phyloP scores from a whole-genome alignment of 2,329 filamentous ascomycete species.

The Tolypocladium nubicola region DNA sequence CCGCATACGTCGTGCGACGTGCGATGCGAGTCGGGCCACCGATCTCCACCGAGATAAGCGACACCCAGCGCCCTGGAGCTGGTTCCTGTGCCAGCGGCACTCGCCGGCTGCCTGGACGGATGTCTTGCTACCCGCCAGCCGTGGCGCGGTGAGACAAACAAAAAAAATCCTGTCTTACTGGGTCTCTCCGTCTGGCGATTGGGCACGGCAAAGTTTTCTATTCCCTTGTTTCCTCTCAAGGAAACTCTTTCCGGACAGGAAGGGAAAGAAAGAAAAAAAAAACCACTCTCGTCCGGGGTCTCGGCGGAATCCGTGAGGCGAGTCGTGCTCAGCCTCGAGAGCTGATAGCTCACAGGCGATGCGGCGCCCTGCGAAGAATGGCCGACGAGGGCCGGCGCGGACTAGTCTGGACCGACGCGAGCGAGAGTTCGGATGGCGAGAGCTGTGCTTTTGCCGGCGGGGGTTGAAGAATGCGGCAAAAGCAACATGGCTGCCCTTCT shows the following conservation, averaged over 20 bases:
- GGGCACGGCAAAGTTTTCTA: not conserved
- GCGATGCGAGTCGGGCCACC: not conserved
- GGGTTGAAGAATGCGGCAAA: not conserved
- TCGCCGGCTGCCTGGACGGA: not conserved
- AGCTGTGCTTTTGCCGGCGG: not conserved
- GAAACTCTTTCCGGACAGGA: not conserved
- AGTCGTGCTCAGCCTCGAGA: not conserved
- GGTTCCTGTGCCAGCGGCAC: not conserved
- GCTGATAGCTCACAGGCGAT: not conserved
- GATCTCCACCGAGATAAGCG: not conserved
- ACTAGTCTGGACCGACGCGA: not conserved
- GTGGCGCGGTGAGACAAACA: not conserved
- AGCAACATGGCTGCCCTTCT: not conserved
- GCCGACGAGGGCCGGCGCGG: not conserved
- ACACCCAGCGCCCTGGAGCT: not conserved
- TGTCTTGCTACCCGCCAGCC: not conserved
- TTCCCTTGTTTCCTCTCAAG: not conserved
- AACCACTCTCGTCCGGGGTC: not conserved
- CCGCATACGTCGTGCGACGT: not conserved
- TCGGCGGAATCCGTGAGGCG: not conserved
- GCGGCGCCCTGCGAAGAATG: not conserved
- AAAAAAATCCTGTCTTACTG: not conserved
- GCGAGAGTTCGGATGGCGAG: not conserved
- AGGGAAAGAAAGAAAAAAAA: too few relatives aligned
- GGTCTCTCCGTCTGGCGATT: not conserved